Base-by-base conservation (phyloP, 129 eudicot species). In the Flaveria robusta region DNA sequence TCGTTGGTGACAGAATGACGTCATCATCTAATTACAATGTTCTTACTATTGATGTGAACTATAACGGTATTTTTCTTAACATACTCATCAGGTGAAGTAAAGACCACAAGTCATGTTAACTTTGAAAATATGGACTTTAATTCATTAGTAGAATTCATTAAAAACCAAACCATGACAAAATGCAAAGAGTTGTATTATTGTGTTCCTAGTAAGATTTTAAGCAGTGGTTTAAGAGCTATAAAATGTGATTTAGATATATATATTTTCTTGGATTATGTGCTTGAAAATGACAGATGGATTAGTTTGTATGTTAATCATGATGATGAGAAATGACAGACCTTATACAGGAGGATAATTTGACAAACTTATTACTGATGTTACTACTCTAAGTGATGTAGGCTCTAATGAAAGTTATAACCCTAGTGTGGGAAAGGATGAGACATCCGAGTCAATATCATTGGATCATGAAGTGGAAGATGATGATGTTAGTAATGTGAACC, bases 201-300 rank as follows among this genome's bases (percentile, higher is more conserved):
- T 70, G 63, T 70, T 16, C 62, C 16, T 3, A 10, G 75, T 12
- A 49, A 70, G 45, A 70, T 43, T 15, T 70, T 47, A 70, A 26
- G 55, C n/a, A 49, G 7, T 6, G 27, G 63, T 26, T 70, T 70
- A 39, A 70, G 46, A 50, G 43, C 50, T 16, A 70, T 70, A 70
- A 27, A 47, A 47, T 46, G 24, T 70, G 74, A 70, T 46, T 47
- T 24, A 3, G 62, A 70, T 70, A 70, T 46, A 13, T 70, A 70
- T 70, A 49, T 58, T 20, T 70, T 70, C 9, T 70, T 70, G 46
- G 62, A 70, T 47, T 43, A 70, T 49, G 74, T 52, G 62, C 16
- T 22, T 18, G 12, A 8, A 19, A 41, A 22, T 22, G 54, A 18
- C 46, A 13, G 72, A 22, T 2, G 54, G 4, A 67, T 67, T 67